phyloP scores from a whole-genome alignment of 140 eudicot genomes.

The Cichorium intybus region DNA sequence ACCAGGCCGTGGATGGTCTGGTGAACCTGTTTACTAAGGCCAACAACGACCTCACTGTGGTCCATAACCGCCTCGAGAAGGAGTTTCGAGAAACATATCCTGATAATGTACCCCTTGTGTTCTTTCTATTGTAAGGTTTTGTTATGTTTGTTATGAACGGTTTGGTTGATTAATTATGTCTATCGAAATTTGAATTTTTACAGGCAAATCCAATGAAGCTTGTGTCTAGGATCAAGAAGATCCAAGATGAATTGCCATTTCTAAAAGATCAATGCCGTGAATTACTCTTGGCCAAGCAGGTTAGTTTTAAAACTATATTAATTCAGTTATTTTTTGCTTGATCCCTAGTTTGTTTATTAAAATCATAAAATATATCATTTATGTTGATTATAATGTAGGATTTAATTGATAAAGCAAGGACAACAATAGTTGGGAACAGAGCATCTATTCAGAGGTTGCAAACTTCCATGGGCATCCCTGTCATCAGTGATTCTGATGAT shows the following conservation, averaged over 20 bases:
- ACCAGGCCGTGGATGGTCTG: constrained; percentile 66
- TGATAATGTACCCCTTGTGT: constrained; percentile 37
- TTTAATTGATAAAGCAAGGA: constrained; percentile 85
- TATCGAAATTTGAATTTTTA: neutral
- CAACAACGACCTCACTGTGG: constrained; percentile 62
- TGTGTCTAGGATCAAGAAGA: constrained; percentile 68
- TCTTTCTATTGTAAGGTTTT: neutral
- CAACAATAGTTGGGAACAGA: constrained; percentile 70
- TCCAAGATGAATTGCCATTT: constrained; percentile 64
- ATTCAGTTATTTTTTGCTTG: neutral
- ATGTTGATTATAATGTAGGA: constrained; percentile 42
- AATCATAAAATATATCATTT: neutral
- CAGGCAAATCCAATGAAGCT: constrained; percentile 98
- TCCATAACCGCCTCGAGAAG: constrained; percentile 61
- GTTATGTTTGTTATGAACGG: neutral
- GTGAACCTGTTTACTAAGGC: constrained; percentile 65
- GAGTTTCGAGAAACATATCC: constrained; percentile 77
- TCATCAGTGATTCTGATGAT: constrained; percentile 72
- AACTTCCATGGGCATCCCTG: constrained; percentile 62
- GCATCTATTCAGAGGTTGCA: constrained; percentile 63
- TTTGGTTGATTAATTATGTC: neutral
- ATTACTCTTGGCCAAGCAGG: constrained; percentile 91
- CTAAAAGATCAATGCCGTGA: constrained; percentile 83
- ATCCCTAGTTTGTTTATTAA: neutral
- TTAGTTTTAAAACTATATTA: neutral